Evolutionary conservation across 2,329 filamentous ascomycete species (phyloP).

Genomic region (Aspergillus carbonarius): DNA sequence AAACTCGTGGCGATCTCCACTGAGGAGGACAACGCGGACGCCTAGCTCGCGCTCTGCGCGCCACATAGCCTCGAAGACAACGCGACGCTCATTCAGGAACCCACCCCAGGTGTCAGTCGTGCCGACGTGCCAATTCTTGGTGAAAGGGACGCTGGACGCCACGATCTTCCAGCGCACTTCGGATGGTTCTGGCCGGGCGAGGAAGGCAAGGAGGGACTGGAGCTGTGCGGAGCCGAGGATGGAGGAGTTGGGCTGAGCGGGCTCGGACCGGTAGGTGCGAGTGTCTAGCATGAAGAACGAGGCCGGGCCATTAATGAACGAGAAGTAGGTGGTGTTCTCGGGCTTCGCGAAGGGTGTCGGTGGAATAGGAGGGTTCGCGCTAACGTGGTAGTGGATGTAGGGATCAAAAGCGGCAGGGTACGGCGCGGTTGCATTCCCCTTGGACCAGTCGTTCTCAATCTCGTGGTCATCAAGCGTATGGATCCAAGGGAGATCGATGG

Average conservation of each 20-base stretch:
- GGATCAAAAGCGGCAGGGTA: conserved; percentile 79
- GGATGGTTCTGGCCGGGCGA: conserved; percentile 67
- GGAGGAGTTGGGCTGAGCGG: conserved; percentile 62
- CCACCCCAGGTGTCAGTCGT: conserved; percentile 91
- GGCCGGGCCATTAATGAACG: conserved; percentile 84
- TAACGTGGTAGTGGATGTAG: conserved; percentile 81
- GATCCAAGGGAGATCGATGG: conserved; percentile 77
- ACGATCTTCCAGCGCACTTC: conserved; percentile 93
- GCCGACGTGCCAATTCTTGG: conserved; percentile 94
- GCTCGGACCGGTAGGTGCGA: conserved; percentile 71
- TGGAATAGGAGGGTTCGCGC: conserved; percentile 72
- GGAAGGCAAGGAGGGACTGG: conserved; percentile 73
- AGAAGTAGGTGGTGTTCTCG: conserved; percentile 75
- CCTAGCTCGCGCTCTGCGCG: conserved; percentile 69
- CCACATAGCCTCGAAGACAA: conserved; percentile 90
- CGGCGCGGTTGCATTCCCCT: conserved; percentile 73
- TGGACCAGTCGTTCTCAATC: conserved; percentile 86
- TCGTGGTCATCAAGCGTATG: conserved; percentile 97
- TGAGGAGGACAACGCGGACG: conserved; percentile 77
- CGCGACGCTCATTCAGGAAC: conserved; percentile 75
- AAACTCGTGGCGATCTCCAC: conserved; percentile 95
- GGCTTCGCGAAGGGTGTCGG: conserved; percentile 50
- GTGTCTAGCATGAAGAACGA: conserved; percentile 96
- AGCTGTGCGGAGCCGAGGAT: conserved; percentile 85
- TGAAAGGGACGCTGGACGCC: conserved; percentile 87